phyloP scores from a whole-genome alignment of 352 stramenopile genomes.

The Peronospora farinosa region DNA sequence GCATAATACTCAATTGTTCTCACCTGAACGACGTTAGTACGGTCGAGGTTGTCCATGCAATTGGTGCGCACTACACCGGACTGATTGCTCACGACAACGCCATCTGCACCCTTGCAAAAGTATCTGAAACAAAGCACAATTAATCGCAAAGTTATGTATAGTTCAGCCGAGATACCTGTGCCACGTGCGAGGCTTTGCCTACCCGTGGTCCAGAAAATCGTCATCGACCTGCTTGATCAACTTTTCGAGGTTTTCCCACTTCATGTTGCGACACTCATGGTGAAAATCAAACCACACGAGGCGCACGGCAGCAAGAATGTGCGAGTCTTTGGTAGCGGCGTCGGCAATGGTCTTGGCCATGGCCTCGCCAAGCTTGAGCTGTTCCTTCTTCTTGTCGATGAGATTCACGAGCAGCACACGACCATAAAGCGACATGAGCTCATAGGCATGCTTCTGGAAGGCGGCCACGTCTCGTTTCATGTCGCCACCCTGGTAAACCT shows the following conservation, averaged over 20 bases:
- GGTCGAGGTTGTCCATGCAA: constrained; percentile 98
- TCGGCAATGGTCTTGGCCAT: constrained; percentile 76
- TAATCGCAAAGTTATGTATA: too few relatives aligned
- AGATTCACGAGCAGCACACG: constrained; percentile 90
- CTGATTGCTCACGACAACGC: constrained; percentile 62
- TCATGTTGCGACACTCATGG: constrained; percentile 90
- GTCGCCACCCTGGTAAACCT: constrained; percentile 58
- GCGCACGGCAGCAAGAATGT: constrained; percentile 54
- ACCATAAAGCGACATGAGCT: constrained; percentile 62
- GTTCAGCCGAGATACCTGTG: too few relatives aligned
- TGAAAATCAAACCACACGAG: constrained; percentile 97
- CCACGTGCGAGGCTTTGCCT: constrained; percentile 1
- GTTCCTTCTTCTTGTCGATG: constrained; percentile 92
- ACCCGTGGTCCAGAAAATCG: constrained; percentile 68
- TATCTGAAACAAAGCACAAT: constrained; percentile 27
- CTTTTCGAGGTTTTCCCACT: constrained; percentile 89
- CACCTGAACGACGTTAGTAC: constrained; percentile 80
- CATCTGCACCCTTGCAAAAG: constrained; percentile 49
- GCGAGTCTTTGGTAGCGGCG: constrained; percentile 47
- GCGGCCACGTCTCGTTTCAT: constrained; percentile 42
- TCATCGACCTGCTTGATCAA: constrained; percentile 86
- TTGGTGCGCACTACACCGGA: constrained; percentile 93
- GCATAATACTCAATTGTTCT: background rate
- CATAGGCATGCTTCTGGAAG: constrained; percentile 53
- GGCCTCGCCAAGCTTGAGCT: constrained; percentile 86